A percentile compares a stretch with the other conserved stretches of the same genome.
Evolutionary conservation across 352 stramenopile genomes (phyloP).

Genomic region (Phytophthora sp.): DNA sequence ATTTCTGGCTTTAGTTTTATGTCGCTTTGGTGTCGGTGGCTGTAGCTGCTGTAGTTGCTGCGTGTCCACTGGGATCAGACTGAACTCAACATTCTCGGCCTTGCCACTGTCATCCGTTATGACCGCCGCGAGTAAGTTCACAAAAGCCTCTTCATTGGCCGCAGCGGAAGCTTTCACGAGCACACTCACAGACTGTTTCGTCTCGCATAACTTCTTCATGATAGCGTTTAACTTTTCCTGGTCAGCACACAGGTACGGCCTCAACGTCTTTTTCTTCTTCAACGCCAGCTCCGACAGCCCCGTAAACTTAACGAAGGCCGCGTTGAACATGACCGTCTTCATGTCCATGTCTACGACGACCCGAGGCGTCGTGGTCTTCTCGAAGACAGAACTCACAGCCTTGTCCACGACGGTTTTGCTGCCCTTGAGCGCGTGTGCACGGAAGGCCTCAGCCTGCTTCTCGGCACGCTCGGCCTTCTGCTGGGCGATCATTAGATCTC

Average conservation of each 20-base stretch:
- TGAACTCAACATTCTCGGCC: slow-evolving; percentile 57
- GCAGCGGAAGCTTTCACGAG: slow-evolving; percentile 34
- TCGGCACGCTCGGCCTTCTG: slow-evolving; percentile 58
- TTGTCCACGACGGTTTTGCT: slow-evolving; percentile 31
- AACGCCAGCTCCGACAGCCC: slow-evolving; percentile 45
- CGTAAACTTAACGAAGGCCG: slow-evolving; percentile 50
- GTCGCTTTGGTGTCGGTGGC: slow-evolving; percentile 4
- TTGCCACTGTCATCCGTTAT: slow-evolving; percentile 54
- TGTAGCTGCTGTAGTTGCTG: slow-evolving; percentile 6
- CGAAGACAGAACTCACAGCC: slow-evolving; percentile 45
- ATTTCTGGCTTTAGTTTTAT: slow-evolving; percentile 6
- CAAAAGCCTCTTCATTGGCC: slow-evolving; percentile 12
- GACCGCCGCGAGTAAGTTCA: slow-evolving; percentile 53
- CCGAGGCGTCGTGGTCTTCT: slow-evolving; percentile 55
- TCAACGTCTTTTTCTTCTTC: slow-evolving; percentile 63
- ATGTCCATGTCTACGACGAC: slow-evolving; percentile 58
- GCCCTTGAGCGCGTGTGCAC: slow-evolving; percentile 32
- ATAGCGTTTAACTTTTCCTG: slow-evolving; percentile 43
- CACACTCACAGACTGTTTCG: slow-evolving; percentile 43
- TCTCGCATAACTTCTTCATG: slow-evolving; percentile 40
- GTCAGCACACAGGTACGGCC: slow-evolving; percentile 54
- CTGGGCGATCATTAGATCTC: slow-evolving; percentile 53
- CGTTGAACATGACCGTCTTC: slow-evolving; percentile 57
- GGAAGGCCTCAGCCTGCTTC: slow-evolving; percentile 55
- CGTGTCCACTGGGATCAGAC: slow-evolving; percentile 47